Base-by-base conservation (phyloP, 805 yeast genomes). In the Hanseniaspora valbyensis region DNA sequence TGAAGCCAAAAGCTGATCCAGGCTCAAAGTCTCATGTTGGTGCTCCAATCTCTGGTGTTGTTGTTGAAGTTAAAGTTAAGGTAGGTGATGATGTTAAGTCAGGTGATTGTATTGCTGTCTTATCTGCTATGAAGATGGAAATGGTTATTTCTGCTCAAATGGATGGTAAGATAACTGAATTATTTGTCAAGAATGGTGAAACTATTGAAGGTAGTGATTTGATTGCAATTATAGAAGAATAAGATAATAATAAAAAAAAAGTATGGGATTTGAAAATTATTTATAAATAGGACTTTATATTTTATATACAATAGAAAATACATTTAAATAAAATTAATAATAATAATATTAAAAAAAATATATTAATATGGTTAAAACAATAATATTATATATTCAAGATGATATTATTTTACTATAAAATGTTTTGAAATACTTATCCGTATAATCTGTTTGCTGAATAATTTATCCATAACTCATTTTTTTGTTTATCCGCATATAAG, bases 21-120 rank as follows among this genome's bases (percentile, higher is more conserved):
- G 81, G 78, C 63, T 84, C 86, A 67, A 86, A 94, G 54, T 83
- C 81, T 63, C 96, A 92, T 59, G 81, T 92, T 55, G 97, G 97
- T 59, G 95, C 98, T 5, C 98, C 98, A 69, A 90, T 90, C 97
- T 95, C 97, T 38, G 98, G 98, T 72, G 96, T 89, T 56, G 86
- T 90, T 55, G 86, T 90, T 56, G 98, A 92, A 70, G 84, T 89
- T 50, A 85, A 95, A 64, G 87, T 88, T 56, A 85, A 87, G 72
- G 77, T 78, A 58, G 95, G 94, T 54, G 75, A 80, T 49, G 83
- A 82, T 57, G 95, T 92, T 57, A 87, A 86, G 77, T 90, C 90
- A 78, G 98, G 98, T 57, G 95, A 90, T 65, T 89, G 96, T 30
- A 67, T 90, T 56, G 94, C 95, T 54, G 95, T 90, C 24, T 75